Evolutionary conservation across 106 monocot species (phyloP).

Genomic region (Iris macrosiphon): DNA sequence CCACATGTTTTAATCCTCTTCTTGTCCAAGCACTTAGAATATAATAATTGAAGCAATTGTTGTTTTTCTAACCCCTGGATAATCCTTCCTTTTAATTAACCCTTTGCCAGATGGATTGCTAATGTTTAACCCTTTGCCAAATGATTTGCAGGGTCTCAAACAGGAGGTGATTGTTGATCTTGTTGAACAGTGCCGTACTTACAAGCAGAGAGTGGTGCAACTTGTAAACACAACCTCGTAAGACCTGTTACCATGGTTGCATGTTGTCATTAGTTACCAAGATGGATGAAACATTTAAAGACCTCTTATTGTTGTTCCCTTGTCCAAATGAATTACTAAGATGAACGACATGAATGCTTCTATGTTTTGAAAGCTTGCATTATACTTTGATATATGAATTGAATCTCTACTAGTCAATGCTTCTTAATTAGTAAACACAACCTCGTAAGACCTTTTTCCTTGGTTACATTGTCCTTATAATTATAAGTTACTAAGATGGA

Average conservation of each 20-base stretch:
- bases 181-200: conserved; percentile 70
- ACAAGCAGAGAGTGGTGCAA: conserved; percentile 74
- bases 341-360: background rate
- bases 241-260: conserved; percentile 19
- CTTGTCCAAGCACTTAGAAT: too few species aligned
- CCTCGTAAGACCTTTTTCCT: conserved; percentile 50
- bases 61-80: too few species aligned
- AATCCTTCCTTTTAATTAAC: too few species aligned
- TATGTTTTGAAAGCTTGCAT: background rate
- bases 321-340: background rate
- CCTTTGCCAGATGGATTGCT: too few species aligned
- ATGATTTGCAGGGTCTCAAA: conserved; percentile 51
- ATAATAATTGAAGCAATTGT: too few species aligned
- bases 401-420: background rate
- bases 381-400: background rate
- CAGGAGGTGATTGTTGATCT: conserved; percentile 94
- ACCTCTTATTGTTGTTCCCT: background rate
- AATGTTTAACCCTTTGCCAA: too few species aligned
- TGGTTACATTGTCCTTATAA: too few species aligned
- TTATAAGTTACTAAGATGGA: too few species aligned
- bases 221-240: conserved; percentile 90
- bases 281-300: too few species aligned
- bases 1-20: too few species aligned
- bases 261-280: too few species aligned
- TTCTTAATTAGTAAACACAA: conserved; percentile 29